Base-by-base conservation (phyloP, 2,329 filamentous ascomycete genomes). In the Pseudogymnoascus sp. region DNA sequence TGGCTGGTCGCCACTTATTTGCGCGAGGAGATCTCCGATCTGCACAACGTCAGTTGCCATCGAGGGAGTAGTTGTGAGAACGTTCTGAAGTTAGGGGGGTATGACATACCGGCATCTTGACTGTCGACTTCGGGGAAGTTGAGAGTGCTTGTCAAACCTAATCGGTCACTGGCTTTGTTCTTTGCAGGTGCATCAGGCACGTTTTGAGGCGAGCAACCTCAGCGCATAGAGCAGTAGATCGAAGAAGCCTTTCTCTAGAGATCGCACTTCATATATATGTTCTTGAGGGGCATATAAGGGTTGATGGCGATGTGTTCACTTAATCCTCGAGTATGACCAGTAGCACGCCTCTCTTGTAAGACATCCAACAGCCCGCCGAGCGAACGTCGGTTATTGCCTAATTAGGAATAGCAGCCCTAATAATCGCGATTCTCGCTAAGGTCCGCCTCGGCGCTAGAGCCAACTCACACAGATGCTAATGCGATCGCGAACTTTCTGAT, bases 21-120 rank as follows among this genome's bases (percentile, higher is more conserved):
- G 81, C 67, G 83, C 84, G 35, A 85, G 77, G n/a, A 85, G 75
- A 66, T 84, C 82, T 65, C 79, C 75, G 68, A 85, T 84, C 80
- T 82, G 64, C 47, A 65, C 18, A 53, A 63, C 64, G 62, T 69
- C 68, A 67, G 64, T 64, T n/a, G n/a, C 28, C 50, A 56, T 68
- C 60, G 50, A 64, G 50, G 47, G 28, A 56, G n/a, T 18, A 33
- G 50, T 33, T 33, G 50, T 56, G 50, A 56, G 5, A 56, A 12
- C 25, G 50, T 61, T 56, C 44, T 37, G 23, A 62, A 62, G 21
- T 16, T 47, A 6, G 33, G 8, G 21, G 21, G 7, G 35, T 16
- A 44, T 60, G n/a, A 44, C 59, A 60, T 60, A 60, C 59, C n/a
- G 59, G 35, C 59, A 60, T 60, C 33, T 44, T 60, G 35, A 44